phyloP scores from a whole-genome alignment of 805 yeast genomes.

The Metschnikowia hibisci region DNA sequence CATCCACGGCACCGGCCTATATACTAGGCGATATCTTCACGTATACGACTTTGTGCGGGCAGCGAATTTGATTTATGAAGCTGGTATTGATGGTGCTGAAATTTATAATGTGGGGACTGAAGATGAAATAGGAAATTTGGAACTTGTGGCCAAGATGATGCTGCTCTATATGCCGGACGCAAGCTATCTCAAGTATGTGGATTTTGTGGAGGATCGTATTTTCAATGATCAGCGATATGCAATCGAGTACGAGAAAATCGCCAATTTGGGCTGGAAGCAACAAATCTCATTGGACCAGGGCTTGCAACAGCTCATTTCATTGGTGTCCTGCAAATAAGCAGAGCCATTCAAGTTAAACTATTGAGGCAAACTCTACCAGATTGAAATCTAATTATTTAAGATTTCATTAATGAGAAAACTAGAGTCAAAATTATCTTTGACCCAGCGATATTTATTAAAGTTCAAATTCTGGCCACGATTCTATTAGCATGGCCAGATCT shows the following conservation, averaged over 20 bases:
- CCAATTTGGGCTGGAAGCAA: slow-evolving; percentile 31
- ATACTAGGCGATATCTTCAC: slow-evolving; percentile 44
- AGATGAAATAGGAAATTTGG: slow-evolving; percentile 15
- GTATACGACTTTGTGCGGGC: slow-evolving; percentile 41
- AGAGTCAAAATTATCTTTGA: too few relatives aligned
- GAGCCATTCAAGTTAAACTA: too few relatives aligned
- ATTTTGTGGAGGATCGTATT: slow-evolving; percentile 27
- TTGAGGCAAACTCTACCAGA: too few relatives aligned
- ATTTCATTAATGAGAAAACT: too few relatives aligned
- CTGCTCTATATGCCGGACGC: slow-evolving; percentile 7
- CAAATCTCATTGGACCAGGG: slow-evolving; percentile 21
- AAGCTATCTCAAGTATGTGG: slow-evolving; percentile 15
- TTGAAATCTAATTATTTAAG: too few relatives aligned
- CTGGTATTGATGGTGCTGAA: slow-evolving; percentile 13
- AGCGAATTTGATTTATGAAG: slow-evolving; percentile 27
- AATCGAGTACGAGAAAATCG: slow-evolving; percentile 22
- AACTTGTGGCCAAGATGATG: slow-evolving; percentile 22
- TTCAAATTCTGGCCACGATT: too few relatives aligned
- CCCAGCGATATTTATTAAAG: too few relatives aligned
- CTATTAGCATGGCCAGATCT: too few relatives aligned
- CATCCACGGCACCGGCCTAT: slow-evolving; percentile 47
- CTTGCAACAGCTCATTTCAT: slow-evolving; percentile 10
- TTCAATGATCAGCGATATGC: slow-evolving; percentile 33
- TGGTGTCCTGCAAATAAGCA: neutral
- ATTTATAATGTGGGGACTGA: slow-evolving; percentile 21